phyloP scores from a whole-genome alignment of 148 eudicot species.

The Mesembryanthemum crystallinum region DNA sequence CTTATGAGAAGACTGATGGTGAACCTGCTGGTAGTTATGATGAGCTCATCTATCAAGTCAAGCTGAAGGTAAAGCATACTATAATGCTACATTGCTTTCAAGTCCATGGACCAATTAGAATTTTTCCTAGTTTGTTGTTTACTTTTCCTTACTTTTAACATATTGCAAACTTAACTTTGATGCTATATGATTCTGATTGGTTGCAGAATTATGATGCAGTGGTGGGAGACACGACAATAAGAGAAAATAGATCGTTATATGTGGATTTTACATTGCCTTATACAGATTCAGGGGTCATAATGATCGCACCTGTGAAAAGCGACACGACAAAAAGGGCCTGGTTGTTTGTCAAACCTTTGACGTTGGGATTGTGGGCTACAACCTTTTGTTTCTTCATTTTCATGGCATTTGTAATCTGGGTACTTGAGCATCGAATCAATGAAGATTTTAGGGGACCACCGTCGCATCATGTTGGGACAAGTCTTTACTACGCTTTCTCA shows the following conservation, averaged over 20 bases:
- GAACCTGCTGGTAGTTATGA: constrained; percentile 28
- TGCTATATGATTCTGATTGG: too few relatives aligned
- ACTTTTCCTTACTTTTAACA: too few relatives aligned
- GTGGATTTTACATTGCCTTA: constrained; percentile 68
- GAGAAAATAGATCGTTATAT: constrained; percentile 38
- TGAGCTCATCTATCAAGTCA: constrained; percentile 32
- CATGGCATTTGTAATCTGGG: constrained; percentile 69
- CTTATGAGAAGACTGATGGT: constrained; percentile 33
- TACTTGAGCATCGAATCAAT: constrained; percentile 65
- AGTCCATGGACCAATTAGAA: too few relatives aligned
- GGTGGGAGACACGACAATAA: constrained; percentile 60
- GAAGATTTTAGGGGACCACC: constrained; percentile 57
- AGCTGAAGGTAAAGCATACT: constrained; percentile 24
- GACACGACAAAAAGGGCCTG: constrained; percentile 47
- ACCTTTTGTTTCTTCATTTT: constrained; percentile 48
- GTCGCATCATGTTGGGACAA: constrained; percentile 51
- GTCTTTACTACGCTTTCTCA: constrained; percentile 73
- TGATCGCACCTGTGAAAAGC: constrained; percentile 48
- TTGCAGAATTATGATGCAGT: constrained; percentile 53
- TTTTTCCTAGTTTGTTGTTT: too few relatives aligned
- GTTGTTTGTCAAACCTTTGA: constrained; percentile 67
- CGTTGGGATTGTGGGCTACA: constrained; percentile 59
- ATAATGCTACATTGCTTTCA: neutral
- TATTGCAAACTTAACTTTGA: too few relatives aligned
- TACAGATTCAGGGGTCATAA: constrained; percentile 57